These are phyloP conservation scores for Mycocalia duriaeana DNA, from an alignment of 1,284 basidiomycete species.

Conservation along the genomic window DNA sequence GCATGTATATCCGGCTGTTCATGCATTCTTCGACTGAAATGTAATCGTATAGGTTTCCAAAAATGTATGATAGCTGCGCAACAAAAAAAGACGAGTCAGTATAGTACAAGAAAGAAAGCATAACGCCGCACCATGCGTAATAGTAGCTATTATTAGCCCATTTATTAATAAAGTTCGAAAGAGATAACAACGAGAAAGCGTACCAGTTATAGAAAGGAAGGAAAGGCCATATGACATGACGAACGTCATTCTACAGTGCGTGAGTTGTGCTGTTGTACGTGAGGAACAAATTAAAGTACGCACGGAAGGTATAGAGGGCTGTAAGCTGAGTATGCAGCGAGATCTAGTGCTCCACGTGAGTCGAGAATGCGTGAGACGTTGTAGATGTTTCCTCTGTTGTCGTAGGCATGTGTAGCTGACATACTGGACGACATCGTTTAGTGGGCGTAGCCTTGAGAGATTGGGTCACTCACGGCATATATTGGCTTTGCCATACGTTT, in stretches of 20 bases:
- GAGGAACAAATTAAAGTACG: conserved; percentile 12
- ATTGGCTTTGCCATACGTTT: conserved; percentile 60
- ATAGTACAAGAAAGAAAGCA: not conserved
- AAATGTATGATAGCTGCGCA: conserved; percentile 70
- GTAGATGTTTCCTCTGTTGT: conserved; percentile 65
- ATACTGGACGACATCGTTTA: conserved; percentile 42
- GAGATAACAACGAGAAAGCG: conserved; percentile 10
- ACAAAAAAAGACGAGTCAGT: conserved; percentile 2
- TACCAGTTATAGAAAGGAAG: conserved; percentile 36
- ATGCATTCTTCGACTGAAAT: conserved; percentile 50
- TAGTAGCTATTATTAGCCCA: too few species aligned
- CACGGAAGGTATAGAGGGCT: conserved; percentile 81
- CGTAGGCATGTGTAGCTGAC: conserved; percentile 49
- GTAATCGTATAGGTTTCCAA: conserved; percentile 64
- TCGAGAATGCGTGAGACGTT: conserved; percentile 65
- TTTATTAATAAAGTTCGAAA: conserved; percentile 4
- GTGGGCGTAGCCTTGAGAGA: not conserved
- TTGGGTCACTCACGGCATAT: conserved; percentile 38
- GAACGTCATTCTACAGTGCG: conserved; percentile 44
- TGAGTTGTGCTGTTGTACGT: conserved; percentile 1
- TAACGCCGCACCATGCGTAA: conserved; percentile 29
- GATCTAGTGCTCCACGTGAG: conserved; percentile 51
- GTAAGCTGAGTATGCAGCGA: conserved; percentile 67
- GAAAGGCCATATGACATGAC: conserved; percentile 60
- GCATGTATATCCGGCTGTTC: conserved; percentile 85